Base-by-base conservation (phyloP, 495 filamentous ascomycete species). In the Tuber magnatum region DNA sequence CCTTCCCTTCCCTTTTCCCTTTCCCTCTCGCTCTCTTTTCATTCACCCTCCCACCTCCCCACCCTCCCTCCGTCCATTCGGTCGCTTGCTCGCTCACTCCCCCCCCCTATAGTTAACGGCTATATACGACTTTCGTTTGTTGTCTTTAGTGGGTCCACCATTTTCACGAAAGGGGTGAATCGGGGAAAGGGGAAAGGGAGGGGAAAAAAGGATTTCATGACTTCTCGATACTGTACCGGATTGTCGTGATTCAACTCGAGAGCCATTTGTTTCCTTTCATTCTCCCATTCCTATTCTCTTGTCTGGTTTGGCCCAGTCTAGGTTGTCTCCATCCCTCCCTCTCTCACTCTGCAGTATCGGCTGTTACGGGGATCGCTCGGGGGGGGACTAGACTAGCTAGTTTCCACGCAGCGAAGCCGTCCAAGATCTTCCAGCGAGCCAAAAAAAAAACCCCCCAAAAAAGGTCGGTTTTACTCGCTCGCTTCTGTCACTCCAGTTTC, bases 181-280 rank as follows among this genome's bases (percentile, higher is more conserved):
- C 14, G 16, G 14, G 28, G 28, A 65, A 65, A 35, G n/a, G 56
- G 28, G 5, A 16, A 18, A 35, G 14, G 4, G 12, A 61, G 16
- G n/a, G 6, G 16, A n/a, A n/a, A 51, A n/a, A 9, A n/a, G 20
- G 32, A 65, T 65, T 65, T 35, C 56, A 65, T 65, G 56, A 65
- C 28, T 65, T 35, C 56, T 65, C 56, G 14, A 35, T 20, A 65
- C 32, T 65, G 32, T 20, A 65, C 32, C 35, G 32, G 18, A 20
- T 35, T 65, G 5, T 14, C 56, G 28, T 65, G 28, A 65, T 79
- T 78, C 76, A 74, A 32, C 76, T 76, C 74, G 44, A 68, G 46
- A 70, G 71, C 71, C 70, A 65, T 79, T 74, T 79, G 72, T 70
- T 73, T 72, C 71, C 76, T 42, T 70, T 24, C 76, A 71, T 75